Conservation (phyloP, 768 basidiomycete species). For the Paxillus ammoniavirescens region DNA sequence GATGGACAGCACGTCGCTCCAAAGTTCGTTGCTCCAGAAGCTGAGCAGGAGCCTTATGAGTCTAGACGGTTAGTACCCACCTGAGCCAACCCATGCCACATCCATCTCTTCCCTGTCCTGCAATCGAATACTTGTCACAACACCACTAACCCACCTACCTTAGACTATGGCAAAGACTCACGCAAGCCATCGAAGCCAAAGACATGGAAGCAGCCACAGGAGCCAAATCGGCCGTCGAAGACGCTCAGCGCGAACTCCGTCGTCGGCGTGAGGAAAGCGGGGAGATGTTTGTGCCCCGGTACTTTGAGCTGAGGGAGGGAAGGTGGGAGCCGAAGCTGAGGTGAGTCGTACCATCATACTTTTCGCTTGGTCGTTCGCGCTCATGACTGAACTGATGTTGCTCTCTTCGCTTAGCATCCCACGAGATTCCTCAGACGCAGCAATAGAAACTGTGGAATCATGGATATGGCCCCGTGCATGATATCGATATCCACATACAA, state of each 20-base stretch:
- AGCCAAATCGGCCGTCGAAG: slow-evolving; percentile 89
- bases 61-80: slow-evolving; percentile 65
- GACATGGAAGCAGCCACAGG: slow-evolving; percentile 95
- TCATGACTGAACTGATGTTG: slow-evolving; percentile 1
- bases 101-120: neutral
- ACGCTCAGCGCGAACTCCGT: slow-evolving; percentile 82
- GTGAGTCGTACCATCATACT: slow-evolving; percentile 41
- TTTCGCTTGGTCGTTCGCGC: neutral
- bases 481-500: neutral
- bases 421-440: slow-evolving; percentile 57
- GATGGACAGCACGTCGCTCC: slow-evolving; percentile 73
- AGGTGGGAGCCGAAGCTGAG: slow-evolving; percentile 80
- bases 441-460: slow-evolving; percentile 61
- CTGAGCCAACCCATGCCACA: neutral
- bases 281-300: slow-evolving; percentile 66
- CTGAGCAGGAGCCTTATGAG: slow-evolving; percentile 88
- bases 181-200: slow-evolving; percentile 77
- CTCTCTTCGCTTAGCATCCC: slow-evolving; percentile 54
- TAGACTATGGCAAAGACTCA: slow-evolving; percentile 82
- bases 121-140: neutral
- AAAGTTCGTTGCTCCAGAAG: slow-evolving; percentile 83
- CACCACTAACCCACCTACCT: neutral
- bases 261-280: slow-evolving; percentile 73
- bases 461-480: slow-evolving; percentile 67
- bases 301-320: slow-evolving; percentile 75